phyloP scores from a whole-genome alignment of 1,284 basidiomycete genomes.

The Ustilago lituana region DNA sequence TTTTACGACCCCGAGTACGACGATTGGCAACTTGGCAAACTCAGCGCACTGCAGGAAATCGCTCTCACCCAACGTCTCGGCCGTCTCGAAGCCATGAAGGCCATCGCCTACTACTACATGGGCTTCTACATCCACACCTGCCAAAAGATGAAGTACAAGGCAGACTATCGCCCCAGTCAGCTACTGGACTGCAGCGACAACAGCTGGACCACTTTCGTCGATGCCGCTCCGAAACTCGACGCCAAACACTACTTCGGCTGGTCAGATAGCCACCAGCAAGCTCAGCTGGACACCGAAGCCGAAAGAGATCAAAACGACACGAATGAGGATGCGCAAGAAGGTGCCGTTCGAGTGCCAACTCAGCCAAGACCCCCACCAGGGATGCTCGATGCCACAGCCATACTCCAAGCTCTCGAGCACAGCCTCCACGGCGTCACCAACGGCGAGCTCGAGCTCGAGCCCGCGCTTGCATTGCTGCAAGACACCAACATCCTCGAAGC shows the following conservation, averaged over 20 bases:
- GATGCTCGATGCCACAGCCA: slow-evolving; percentile 56
- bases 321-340: slow-evolving; percentile 38
- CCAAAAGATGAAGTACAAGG: slow-evolving; percentile 96
- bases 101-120: slow-evolving; percentile 41
- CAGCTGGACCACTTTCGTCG: slow-evolving; percentile 19
- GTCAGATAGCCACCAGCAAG: slow-evolving; percentile 7
- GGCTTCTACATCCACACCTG: slow-evolving; percentile 70
- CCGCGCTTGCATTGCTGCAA: slow-evolving; percentile 14
- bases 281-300: background rate
- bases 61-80: slow-evolving; percentile 47
- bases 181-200: slow-evolving; percentile 74
- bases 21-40: slow-evolving; percentile 81
- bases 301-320: slow-evolving; percentile 20
- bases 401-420: slow-evolving; percentile 34
- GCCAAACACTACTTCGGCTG: slow-evolving; percentile 19
- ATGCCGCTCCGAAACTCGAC: slow-evolving; percentile 12
- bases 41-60: slow-evolving; percentile 59
- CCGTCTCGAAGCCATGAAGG: slow-evolving; percentile 19
- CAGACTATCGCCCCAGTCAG: slow-evolving; percentile 86
- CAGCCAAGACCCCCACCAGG: slow-evolving; percentile 62
- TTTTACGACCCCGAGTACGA: slow-evolving; percentile 86
- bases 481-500: slow-evolving; percentile 25
- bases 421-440: slow-evolving; percentile 11
- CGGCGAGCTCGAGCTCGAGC: background rate
- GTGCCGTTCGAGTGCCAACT: slow-evolving; percentile 29